Evolutionary conservation across 148 eudicot genomes (phyloP), one percentile per base, ranked within the genome.

Genomic region (Amaranthus palmeri): DNA sequence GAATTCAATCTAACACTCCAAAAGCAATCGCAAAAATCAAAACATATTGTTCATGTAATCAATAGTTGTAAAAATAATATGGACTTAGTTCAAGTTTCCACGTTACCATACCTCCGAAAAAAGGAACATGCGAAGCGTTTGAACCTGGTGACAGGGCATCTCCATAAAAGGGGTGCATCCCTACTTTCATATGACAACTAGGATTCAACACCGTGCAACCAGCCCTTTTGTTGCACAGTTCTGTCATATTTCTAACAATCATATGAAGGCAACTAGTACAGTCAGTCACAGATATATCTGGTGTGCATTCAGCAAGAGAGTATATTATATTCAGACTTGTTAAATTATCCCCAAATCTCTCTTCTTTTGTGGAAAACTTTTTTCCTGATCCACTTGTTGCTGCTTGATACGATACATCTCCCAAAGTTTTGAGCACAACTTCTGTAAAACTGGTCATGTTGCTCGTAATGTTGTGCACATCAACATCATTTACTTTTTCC

Each of bases 131-230:
- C 13, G 70, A 58, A 62, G 71, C 71, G 25, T 43, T 74, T 14
- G 54, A 54, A 68, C 40, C 36, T 4, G 15, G n/a, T 43, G n/a
- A 8, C 8, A 66, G 49, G 3, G 78, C 78, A 59, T 65, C 67
- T 50, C 81, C 81, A 57, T 69, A 74, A 54, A 78, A 78, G 12
- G 81, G 74, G 25, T 78, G 36, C 41, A 79, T 58, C 46, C 70
- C 82, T 10, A 74, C 74, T 59, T 72, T 56, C 53, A 79, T 57
- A 62, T 79, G 69, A 68, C 82, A 79, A 65, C 69, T 74, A 4
- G 82, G 82, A 74, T 74, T 64, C 82, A 79, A 74, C 72, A 79
- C 53, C 69, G 78, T 79, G 65, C 82, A 79, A 7, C 78, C 78
- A 4, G 82, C 77, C 74, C 68, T 64, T 48, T 62, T 49, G 54